phyloP scores from a whole-genome alignment of 2,329 filamentous ascomycete genomes.

The Microcyclospora pomicola region DNA sequence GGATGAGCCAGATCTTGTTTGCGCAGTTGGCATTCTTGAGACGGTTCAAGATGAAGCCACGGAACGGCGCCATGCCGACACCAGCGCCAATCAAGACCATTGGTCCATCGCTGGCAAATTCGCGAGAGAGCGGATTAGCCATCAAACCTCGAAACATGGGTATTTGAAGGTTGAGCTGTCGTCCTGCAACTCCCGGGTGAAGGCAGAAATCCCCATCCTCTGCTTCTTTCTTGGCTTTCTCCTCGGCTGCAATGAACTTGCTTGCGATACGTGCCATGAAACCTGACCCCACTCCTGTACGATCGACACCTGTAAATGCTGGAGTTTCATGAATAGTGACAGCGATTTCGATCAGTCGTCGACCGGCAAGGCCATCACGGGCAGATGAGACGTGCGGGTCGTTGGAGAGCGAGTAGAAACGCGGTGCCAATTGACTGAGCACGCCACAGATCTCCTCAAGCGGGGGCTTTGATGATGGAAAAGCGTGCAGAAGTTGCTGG shows the following conservation, averaged over 20 bases:
- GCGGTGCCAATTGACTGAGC: constrained; percentile 82
- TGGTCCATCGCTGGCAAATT: constrained; percentile 85
- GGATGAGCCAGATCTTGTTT: constrained; percentile 95
- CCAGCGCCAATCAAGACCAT: constrained; percentile 97
- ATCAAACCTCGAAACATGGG: constrained; percentile 98
- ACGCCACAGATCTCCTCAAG: constrained; percentile 67
- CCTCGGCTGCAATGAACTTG: constrained; percentile 54
- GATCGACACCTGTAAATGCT: constrained; percentile 54
- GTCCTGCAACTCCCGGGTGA: constrained; percentile 20
- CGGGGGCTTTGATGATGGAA: constrained; percentile 81
- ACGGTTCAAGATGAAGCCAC: constrained; percentile 88
- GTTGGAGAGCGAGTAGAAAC: constrained; percentile 96
- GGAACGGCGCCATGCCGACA: constrained; percentile 93
- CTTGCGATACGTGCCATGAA: constrained; percentile 80
- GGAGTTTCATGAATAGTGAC: constrained; percentile 82
- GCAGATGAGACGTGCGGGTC: constrained; percentile 73
- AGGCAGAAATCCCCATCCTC: constrained; percentile 30
- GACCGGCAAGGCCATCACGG: constrained; percentile 53
- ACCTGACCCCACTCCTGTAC: constrained; percentile 80
- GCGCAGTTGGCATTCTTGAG: constrained; percentile 90
- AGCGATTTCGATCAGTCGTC: constrained; percentile 85
- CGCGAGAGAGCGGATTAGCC: constrained; percentile 84
- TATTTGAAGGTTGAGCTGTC: constrained; percentile 51
- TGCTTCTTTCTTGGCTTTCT: constrained; percentile 37
- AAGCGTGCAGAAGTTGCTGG: constrained; percentile 74